Percentiles rank a stretch among this genome's conserved stretches.
These are phyloP conservation scores for Xylaria nigripes DNA, from an alignment of 495 filamentous ascomycete genomes.

Conservation along the genomic window DNA sequence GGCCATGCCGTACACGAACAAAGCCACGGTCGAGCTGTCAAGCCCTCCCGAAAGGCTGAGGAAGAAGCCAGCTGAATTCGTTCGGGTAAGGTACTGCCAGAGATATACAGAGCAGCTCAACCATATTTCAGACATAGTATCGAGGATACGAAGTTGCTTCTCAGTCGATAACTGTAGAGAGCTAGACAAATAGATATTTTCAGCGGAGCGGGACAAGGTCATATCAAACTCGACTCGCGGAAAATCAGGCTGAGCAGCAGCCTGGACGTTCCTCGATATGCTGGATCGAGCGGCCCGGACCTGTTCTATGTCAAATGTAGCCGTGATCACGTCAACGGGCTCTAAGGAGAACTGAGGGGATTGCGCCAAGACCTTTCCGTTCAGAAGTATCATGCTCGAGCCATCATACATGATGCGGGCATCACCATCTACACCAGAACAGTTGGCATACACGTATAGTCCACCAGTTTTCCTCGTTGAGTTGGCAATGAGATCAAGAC, in stretches of 20 bases:
- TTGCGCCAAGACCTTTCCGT: slow-evolving; percentile 61
- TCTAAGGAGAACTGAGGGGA: slow-evolving; percentile 62
- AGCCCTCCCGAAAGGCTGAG: slow-evolving; percentile 12
- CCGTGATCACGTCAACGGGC: slow-evolving; percentile 72
- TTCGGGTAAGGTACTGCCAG: slow-evolving; percentile 15
- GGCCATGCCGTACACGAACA: slow-evolving; percentile 62
- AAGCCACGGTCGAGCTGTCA: slow-evolving; percentile 12
- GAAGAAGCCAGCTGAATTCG: slow-evolving; percentile 12
- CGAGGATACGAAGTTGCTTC: slow-evolving; percentile 7
- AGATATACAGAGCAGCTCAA: slow-evolving; percentile 11
- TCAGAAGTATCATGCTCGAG: slow-evolving; percentile 60
- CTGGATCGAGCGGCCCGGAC: slow-evolving; percentile 47
- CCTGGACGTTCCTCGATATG: slow-evolving; percentile 49
- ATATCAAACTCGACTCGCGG: slow-evolving; percentile 5
- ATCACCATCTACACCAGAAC: slow-evolving; percentile 1
- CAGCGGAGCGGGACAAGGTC: background rate
- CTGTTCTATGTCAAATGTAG: slow-evolving; percentile 70
- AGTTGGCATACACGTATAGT: slow-evolving; percentile 6
- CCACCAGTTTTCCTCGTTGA: slow-evolving; percentile 38
- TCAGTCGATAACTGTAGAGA: background rate
- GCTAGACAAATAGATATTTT: background rate
- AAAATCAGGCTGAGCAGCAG: slow-evolving; percentile 19
- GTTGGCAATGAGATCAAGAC: slow-evolving; percentile 58
- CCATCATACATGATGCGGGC: slow-evolving; percentile 40
- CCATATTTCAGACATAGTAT: slow-evolving; percentile 15